Percentiles rank a stretch among this genome's conserved stretches.
These are phyloP conservation scores for Suhomyces kunorum DNA, from an alignment of 1,139 yeast genomes.

Conservation along the genomic window DNA sequence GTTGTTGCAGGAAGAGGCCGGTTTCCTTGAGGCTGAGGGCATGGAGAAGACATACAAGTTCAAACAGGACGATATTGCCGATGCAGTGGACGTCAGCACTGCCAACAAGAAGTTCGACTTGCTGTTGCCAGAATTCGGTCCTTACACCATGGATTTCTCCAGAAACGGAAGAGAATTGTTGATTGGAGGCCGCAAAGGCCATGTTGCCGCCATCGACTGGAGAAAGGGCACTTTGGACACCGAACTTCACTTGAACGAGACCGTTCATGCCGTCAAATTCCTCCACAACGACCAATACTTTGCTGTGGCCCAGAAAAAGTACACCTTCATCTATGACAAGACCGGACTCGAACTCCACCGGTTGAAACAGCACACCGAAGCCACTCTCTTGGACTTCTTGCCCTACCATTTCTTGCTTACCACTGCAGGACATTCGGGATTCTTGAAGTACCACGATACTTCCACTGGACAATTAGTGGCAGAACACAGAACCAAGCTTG, in stretches of 20 bases:
- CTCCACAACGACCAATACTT: conserved; percentile 90
- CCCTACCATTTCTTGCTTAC: conserved; percentile 90
- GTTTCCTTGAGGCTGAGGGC: conserved; percentile 87
- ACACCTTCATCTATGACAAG: conserved; percentile 88
- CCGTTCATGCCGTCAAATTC: conserved; percentile 86
- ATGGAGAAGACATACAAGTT: conserved; percentile 91
- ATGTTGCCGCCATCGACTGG: conserved; percentile 96
- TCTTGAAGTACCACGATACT: conserved; percentile 89
- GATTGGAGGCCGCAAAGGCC: conserved; percentile 89
- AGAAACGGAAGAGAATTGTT: conserved; percentile 85
- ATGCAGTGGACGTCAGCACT: conserved; percentile 78
- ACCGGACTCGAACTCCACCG: conserved; percentile 91
- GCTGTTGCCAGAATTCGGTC: conserved; percentile 77
- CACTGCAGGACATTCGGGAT: conserved; percentile 87
- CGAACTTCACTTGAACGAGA: conserved; percentile 84
- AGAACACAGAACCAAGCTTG: conserved; percentile 82
- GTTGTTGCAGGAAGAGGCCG: conserved; percentile 78
- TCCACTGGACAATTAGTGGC: conserved; percentile 87
- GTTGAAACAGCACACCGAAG: conserved; percentile 85
- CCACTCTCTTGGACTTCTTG: conserved; percentile 77
- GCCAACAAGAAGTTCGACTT: conserved; percentile 75
- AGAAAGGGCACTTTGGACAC: conserved; percentile 78
- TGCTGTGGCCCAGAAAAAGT: conserved; percentile 96
- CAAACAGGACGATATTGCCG: conserved; percentile 74
- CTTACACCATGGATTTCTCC: conserved; percentile 78